Evolutionary conservation across 331 rosid genomes (phyloP), one percentile per base, ranked within the genome.

Genomic region (Arachis monticola): DNA sequence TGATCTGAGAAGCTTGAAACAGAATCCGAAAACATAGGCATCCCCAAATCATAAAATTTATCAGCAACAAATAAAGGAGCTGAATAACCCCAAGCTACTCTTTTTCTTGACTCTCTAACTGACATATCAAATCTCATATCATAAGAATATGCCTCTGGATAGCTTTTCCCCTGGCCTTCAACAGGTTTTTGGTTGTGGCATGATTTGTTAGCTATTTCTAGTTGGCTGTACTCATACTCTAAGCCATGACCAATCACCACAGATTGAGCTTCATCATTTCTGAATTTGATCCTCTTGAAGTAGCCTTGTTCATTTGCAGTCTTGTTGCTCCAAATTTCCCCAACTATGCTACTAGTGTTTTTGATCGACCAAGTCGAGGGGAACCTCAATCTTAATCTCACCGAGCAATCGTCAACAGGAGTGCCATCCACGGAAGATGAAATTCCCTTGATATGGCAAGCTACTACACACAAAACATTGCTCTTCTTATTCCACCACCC

Each of bases 271-370:
- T 51, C 44, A 31, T 22, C 48, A 42, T 71, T 77, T 56, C 60
- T 60, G 46, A 89, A 81, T 44, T 67, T 73, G 59, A 91, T 87
- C 77, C 8, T 55, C 59, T 85, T 73, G 48, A 87, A 87, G 79
- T 81, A 84, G 45, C 82, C 75, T 0, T 30, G 5, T 60, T 84
- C 90, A 0, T 47, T 27, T 30, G 1, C 17, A 13, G 75, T 63
- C 73, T 87, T 82, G 77, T 58, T 83, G 70, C 83, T 89, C 95
- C 92, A 91, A 56, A 89, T 78, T 70, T 81, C 14, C 53, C 97
- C 92, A 58, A 81, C 84, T 44, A 84, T 40, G 63, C 47, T 78
- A 22, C 78, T 76, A 17, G 84, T 78, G n/a, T 85, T 62, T n/a
- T 73, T 73, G 35, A 87, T 87, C 77, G 91, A 85, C 93, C 87